Base-by-base conservation (phyloP, 176 grass and related monocot genomes). In the Melocanna baccifera region DNA sequence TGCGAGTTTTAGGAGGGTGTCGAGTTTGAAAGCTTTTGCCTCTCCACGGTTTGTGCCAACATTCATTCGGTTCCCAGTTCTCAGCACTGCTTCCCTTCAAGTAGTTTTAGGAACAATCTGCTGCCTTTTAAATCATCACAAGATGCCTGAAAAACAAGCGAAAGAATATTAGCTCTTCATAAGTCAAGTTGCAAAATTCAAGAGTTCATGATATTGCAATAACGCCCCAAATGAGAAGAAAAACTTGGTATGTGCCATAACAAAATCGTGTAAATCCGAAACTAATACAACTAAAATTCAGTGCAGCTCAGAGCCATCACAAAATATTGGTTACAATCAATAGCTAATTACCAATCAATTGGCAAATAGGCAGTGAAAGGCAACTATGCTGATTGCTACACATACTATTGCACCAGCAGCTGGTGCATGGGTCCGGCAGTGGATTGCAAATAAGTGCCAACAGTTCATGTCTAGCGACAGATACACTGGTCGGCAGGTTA, bases 11-110 rank as follows among this genome's bases (percentile, higher is more conserved):
- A 99, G 88, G 68, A 99, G 96, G 46, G 88, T 96, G 56, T 99
- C 96, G 1, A 99, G 86, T 87, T 99, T 99, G 78, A 96, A 96
- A 20, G 96, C 91, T 80, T 87, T 91, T 18, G 96, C 93, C n/a
- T 96, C 85, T 40, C 96, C 88, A 7, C 96, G 37, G 58, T 94
- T 96, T 22, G 96, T 99, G 36, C 91, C 90, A 4, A 96, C 90
- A 46, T 99, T 99, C 93, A 99, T 96, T 87, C 90, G 66, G 91
- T 94, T 99, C 41, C 96, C 93, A 0, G 93, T 89, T 87, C 88
- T 88, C 50, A 99, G 84, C 23, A 99, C 93, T 51, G 91, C 96
- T 86, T n/a, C n/a, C n/a, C n/a, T n/a, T 99, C 96, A 23, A 99
- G 82, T 58, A 99, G 84, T 86, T 94, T 99, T 25, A 94, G 32